Evolutionary conservation across 352 stramenopile species (phyloP), one percentile per base, ranked within the genome.

Genomic region (Phytophthora megakarya): DNA sequence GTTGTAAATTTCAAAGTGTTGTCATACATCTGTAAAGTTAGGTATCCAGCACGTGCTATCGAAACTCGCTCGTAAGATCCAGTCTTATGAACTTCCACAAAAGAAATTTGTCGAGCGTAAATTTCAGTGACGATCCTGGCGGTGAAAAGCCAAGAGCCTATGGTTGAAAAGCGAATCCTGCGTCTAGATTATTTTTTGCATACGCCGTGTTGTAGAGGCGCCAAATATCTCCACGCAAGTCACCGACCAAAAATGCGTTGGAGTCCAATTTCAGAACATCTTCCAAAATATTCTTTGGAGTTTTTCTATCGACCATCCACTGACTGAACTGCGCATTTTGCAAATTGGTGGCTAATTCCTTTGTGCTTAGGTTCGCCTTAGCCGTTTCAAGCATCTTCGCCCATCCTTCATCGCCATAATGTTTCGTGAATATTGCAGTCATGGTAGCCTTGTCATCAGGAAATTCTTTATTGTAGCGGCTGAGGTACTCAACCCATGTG

Each of bases 381-480:
- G 30, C 53, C n/a, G 44, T 33, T 23, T 54, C 3, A 7, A 62
- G 2, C 33, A 62, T 62, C 18, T 18, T 28, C 3, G 46, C 22
- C 37, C 58, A 19, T 5, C 40, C 45, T 8, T 46, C 56, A 18
- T 62, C 54, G 5, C 33, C 33, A 18, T 55, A 62, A 32, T 44
- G 47, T 25, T 62, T 54, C 2, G 46, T 40, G 16, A 53, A 39
- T n/a, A 5, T 19, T 28, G 55, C 33, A 37, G 49, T 56, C 23
- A 64, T 52, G 4, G 56, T 52, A 0, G 46, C 58, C 15, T 57
- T 22, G 25, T 52, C 50, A 10, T 8, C 39, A 15, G 55, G 55
- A 26, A 57, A 19, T 21, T 65, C 26, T 30, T 59, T 37, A 38
- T 65, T 65, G 47, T 59, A 65, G 11, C 15, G 11, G 9, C 39